Percentiles rank a stretch among this genome's conserved stretches.
These are phyloP conservation scores for Aspergillus sp. DNA, from an alignment of 2,329 filamentous ascomycete species.

Conservation along the genomic window DNA sequence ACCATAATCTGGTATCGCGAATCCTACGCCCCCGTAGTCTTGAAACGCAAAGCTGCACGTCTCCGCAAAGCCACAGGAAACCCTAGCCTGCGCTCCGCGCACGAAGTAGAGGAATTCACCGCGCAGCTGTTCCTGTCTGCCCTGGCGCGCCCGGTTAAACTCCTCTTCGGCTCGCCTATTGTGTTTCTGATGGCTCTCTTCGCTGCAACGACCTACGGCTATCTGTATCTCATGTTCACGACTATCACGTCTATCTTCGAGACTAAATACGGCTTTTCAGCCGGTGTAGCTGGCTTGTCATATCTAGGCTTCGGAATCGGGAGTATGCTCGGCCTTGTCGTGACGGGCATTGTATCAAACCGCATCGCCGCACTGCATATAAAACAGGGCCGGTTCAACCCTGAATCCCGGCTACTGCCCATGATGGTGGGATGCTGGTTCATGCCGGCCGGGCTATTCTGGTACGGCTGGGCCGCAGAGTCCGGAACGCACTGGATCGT, in stretches of 20 bases:
- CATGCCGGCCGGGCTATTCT: constrained; percentile 48
- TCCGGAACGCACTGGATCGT: constrained; percentile 55
- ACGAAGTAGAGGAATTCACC: constrained; percentile 36
- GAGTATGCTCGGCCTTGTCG: constrained; percentile 26
- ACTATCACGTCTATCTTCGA: constrained; percentile 51
- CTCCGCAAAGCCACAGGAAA: constrained; percentile 29
- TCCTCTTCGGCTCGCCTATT: constrained; percentile 37
- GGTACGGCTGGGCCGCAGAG: constrained; percentile 50
- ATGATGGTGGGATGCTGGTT: constrained; percentile 54
- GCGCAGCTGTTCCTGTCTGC: constrained; percentile 39
- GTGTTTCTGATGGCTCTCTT: constrained; percentile 48
- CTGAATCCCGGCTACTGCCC: constrained; percentile 49
- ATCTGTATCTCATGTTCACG: constrained; percentile 53
- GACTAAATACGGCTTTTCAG: constrained; percentile 44
- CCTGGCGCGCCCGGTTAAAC: constrained; percentile 46
- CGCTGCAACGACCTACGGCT: constrained; percentile 51
- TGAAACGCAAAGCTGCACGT: constrained; percentile 26
- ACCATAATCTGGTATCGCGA: constrained; percentile 31
- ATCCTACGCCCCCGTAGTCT: constrained; percentile 31
- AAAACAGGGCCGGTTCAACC: constrained; percentile 28
- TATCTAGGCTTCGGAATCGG: constrained; percentile 49
- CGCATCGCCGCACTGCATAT: constrained; percentile 25
- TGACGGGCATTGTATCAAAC: constrained; percentile 29
- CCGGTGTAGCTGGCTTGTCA: constrained; percentile 44
- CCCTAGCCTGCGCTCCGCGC: constrained; percentile 17